A percentile compares a stretch with the other conserved stretches of the same genome.
These are phyloP conservation scores for Toxicodendron radicans DNA, from an alignment of 345 rosid genomes.

Conservation along the genomic window DNA sequence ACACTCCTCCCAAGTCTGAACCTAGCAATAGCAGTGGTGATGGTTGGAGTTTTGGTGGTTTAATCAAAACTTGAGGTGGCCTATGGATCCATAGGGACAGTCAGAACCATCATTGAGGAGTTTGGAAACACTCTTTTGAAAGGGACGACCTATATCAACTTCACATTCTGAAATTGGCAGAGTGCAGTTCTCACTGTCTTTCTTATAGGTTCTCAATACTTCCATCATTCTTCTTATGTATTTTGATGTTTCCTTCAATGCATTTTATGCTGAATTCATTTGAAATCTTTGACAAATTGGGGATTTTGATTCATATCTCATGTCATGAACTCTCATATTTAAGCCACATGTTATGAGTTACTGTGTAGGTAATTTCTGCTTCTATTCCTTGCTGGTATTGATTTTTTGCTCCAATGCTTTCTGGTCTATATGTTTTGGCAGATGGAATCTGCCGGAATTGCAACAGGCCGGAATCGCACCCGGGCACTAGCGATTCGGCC, in stretches of 20 bases:
- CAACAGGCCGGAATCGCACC: too few relatives aligned
- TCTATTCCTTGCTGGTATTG: background rate
- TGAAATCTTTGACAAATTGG: background rate
- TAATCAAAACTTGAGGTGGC: too few relatives aligned
- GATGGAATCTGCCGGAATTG: conserved; percentile 50
- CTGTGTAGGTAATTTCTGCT: conserved; percentile 13
- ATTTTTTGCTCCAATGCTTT: background rate
- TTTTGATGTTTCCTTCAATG: background rate
- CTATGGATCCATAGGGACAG: too few relatives aligned
- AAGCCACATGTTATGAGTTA: background rate
- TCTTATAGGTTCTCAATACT: background rate
- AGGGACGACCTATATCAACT: too few relatives aligned
- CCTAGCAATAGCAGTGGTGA: too few relatives aligned
- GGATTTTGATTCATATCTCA: background rate
- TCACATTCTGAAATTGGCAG: background rate
- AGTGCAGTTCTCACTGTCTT: background rate
- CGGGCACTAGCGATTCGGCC: too few relatives aligned
- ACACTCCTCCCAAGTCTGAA: too few relatives aligned
- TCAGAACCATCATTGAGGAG: too few relatives aligned
- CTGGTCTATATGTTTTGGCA: conserved; percentile 18
- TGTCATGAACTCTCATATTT: background rate
- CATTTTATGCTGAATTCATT: background rate
- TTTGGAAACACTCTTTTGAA: too few relatives aligned
- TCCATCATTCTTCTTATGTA: background rate
- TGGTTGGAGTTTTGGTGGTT: too few relatives aligned